Conservation (phyloP, 2,329 filamentous ascomycete genomes). For the Monilinia polystroma region DNA sequence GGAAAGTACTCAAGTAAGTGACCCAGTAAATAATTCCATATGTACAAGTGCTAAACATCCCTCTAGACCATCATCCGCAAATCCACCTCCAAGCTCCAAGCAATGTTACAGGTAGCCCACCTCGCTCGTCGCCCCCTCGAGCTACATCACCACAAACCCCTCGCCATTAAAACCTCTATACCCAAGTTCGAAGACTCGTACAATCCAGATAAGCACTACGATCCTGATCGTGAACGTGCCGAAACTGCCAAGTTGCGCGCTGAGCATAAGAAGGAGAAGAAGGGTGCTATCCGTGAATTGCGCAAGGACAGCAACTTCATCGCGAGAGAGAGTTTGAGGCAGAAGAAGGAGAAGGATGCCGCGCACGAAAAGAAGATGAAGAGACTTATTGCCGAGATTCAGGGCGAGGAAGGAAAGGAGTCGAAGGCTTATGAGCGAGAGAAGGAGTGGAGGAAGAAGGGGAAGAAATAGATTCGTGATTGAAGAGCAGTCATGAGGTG, state of each 20-base stretch:
- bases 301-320: slow-evolving; percentile 95
- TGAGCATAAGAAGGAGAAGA: slow-evolving; percentile 71
- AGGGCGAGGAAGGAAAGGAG: slow-evolving; percentile 86
- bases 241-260: slow-evolving; percentile 70
- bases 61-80: slow-evolving; percentile 33
- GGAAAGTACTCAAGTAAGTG: slow-evolving; percentile 33
- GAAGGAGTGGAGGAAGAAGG: slow-evolving; percentile 70
- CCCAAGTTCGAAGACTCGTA: slow-evolving; percentile 96
- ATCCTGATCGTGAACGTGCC: slow-evolving; percentile 85
- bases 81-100: slow-evolving; percentile 46
- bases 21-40: neutral
- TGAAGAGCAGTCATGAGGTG: neutral
- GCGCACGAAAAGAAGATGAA: slow-evolving; percentile 97
- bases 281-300: slow-evolving; percentile 90
- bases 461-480: slow-evolving; percentile 46
- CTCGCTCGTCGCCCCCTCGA: slow-evolving; percentile 74
- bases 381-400: slow-evolving; percentile 88
- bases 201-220: slow-evolving; percentile 96
- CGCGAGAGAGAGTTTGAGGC: slow-evolving; percentile 79
- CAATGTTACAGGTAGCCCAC: slow-evolving; percentile 59
- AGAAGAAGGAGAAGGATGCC: slow-evolving; percentile 91
- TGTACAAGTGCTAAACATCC: neutral
- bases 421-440: slow-evolving; percentile 87
- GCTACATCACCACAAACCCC: slow-evolving; percentile 83
- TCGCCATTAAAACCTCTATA: slow-evolving; percentile 82